Percentiles rank a stretch among this genome's conserved stretches.
phyloP scores from a whole-genome alignment of 495 filamentous ascomycete genomes.

The Trichoderma virens region DNA sequence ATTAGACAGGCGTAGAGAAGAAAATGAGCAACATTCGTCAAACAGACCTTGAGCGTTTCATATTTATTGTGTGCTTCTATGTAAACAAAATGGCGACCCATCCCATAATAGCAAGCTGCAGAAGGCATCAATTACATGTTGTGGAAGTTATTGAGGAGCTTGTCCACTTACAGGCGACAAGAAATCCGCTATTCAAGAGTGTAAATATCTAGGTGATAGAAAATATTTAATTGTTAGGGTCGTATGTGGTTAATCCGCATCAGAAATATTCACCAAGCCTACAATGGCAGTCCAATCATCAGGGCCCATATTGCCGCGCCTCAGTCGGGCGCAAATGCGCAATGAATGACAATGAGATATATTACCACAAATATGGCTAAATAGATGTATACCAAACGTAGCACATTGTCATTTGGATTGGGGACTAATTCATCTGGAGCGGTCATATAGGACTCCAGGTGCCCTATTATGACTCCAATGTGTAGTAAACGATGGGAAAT shows the following conservation, averaged over 20 bases:
- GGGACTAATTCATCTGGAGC: neutral
- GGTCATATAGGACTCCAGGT: neutral
- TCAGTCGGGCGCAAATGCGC: neutral
- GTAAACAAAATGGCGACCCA: neutral
- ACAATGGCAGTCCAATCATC: constrained; percentile 2
- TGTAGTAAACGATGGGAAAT: neutral
- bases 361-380: neutral
- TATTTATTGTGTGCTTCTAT: neutral
- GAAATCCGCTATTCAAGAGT: neutral
- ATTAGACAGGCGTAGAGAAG: neutral
- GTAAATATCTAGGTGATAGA: neutral
- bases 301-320: neutral
- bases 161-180: neutral
- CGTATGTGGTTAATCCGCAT: neutral
- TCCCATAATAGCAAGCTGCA: neutral
- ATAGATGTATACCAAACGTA: neutral
- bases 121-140: neutral
- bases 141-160: neutral
- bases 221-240: neutral
- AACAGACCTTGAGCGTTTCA: neutral
- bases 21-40: neutral
- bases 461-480: neutral
- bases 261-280: neutral
- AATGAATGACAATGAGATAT: neutral
- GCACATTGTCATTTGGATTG: neutral